A percentile compares a stretch with the other conserved stretches of the same genome.
Evolutionary conservation across 2,329 filamentous ascomycete species (phyloP).

Genomic region (Samsoniella hepiali): DNA sequence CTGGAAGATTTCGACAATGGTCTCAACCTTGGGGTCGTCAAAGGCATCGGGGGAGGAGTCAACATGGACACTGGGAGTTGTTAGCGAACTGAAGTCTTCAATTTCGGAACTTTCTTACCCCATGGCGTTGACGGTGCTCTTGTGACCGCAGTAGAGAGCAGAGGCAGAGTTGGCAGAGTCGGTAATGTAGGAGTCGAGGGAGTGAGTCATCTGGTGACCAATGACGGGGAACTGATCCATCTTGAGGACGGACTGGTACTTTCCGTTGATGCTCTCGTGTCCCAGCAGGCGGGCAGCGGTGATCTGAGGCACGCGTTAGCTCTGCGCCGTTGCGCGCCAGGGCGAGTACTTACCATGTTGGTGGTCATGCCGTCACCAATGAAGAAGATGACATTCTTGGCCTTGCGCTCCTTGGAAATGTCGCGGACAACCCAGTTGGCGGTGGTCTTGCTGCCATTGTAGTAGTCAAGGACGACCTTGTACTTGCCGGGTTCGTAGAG

Average conservation of each 20-base stretch:
- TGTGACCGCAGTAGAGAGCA: constrained; percentile 78
- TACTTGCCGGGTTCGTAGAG: constrained; percentile 79
- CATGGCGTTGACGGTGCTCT: constrained; percentile 78
- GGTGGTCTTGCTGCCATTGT: constrained; percentile 65
- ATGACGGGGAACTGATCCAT: constrained; percentile 83
- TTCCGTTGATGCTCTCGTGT: constrained; percentile 80
- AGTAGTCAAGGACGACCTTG: constrained; percentile 72
- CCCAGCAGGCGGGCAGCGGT: constrained; percentile 76
- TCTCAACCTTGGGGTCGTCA: constrained; percentile 85
- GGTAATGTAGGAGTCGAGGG: constrained; percentile 80
- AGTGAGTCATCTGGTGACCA: constrained; percentile 87
- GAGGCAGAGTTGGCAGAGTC: constrained; percentile 84
- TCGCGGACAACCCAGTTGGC: constrained; percentile 77
- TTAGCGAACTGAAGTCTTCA: background rate
- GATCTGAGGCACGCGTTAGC: constrained; percentile 41
- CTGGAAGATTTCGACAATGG: constrained; percentile 73
- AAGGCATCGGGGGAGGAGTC: constrained; percentile 71
- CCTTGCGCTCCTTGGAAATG: constrained; percentile 64
- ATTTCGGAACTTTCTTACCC: constrained; percentile 42
- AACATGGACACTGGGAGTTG: constrained; percentile 57
- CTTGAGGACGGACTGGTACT: constrained; percentile 71
- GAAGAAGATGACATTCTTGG: constrained; percentile 84
- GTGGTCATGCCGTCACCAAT: constrained; percentile 74
- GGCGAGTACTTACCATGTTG: constrained; percentile 53
- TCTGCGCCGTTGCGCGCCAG: background rate